Conservation (phyloP, 306 rosid genomes). For the Fragaria vesca region DNA sequence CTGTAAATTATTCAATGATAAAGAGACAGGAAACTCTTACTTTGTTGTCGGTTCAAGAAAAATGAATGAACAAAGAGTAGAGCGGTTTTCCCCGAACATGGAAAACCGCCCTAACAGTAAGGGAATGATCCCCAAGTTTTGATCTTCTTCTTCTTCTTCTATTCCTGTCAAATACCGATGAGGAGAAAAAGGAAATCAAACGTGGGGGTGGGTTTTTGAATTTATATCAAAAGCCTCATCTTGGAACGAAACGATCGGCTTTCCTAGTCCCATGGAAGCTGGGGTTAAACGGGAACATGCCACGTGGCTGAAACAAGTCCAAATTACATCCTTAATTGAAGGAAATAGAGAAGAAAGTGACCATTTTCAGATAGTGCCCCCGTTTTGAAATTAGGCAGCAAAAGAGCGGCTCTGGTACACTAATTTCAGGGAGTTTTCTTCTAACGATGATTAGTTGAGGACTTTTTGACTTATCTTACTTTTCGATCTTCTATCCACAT, state of each 20-base stretch:
- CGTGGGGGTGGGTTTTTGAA: slow-evolving; percentile 2
- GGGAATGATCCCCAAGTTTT: not conserved
- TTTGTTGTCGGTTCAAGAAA: not conserved
- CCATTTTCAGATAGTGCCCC: not conserved
- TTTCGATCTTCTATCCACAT: too few relatives aligned
- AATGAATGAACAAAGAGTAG: slow-evolving; percentile 5
- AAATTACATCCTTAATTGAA: not conserved
- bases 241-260: slow-evolving; percentile 5
- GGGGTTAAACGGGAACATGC: not conserved
- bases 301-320: not conserved
- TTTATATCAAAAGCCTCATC: not conserved
- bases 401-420: not conserved
- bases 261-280: slow-evolving; percentile 10
- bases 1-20: not conserved
- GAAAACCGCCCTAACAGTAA: slow-evolving; percentile 49
- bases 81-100: slow-evolving; percentile 47
- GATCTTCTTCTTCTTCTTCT: not conserved
- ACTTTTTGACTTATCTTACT: too few relatives aligned
- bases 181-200: not conserved
- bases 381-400: not conserved
- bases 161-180: not conserved
- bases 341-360: not conserved
- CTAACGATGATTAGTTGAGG: accelerated
- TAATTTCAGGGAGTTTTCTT: too few relatives aligned
- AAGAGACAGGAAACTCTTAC: not conserved